Percentiles rank a stretch among this genome's conserved stretches.
These are phyloP conservation scores for Nannochloropsis salina DNA, from an alignment of 108 stramenopile species.

Conservation along the genomic window DNA sequence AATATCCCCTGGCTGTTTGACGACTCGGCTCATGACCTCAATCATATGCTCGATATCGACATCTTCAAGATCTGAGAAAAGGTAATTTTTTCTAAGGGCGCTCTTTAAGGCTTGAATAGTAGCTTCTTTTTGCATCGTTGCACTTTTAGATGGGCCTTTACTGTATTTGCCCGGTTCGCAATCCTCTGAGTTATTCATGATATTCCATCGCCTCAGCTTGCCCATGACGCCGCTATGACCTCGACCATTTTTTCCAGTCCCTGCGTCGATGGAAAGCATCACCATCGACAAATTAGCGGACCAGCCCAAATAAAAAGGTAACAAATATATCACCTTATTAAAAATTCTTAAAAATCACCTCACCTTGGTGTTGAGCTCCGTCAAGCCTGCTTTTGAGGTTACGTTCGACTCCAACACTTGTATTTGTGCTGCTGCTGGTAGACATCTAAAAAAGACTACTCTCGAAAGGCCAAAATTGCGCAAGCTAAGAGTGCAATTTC, in stretches of 20 bases:
- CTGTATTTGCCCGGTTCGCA: background rate
- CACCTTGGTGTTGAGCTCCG: background rate
- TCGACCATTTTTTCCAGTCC: background rate
- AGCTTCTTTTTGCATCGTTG: background rate
- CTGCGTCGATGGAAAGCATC: background rate
- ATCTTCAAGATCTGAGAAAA: conserved; percentile 46
- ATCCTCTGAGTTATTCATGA: conserved; percentile 17
- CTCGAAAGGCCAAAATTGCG: no score
- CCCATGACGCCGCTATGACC: background rate
- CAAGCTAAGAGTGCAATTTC: no score
- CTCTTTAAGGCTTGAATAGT: background rate
- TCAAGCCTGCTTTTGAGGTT: background rate
- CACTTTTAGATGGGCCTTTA: background rate
- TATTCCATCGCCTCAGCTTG: conserved; percentile 10
- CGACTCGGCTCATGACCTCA: conserved; percentile 38
- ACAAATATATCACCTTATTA: background rate
- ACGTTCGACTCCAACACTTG: background rate
- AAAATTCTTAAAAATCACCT: background rate
- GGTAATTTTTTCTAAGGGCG: conserved; percentile 50
- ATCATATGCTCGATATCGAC: conserved; percentile 43
- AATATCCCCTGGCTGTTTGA: conserved; percentile 30
- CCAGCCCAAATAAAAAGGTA: background rate
- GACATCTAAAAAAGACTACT: background rate
- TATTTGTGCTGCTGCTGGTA: background rate
- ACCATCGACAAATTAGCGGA: no score